A percentile compares a stretch with the other conserved stretches of the same genome.
phyloP scores from a whole-genome alignment of 176 grass and related monocot species.

The Carex parvula region DNA sequence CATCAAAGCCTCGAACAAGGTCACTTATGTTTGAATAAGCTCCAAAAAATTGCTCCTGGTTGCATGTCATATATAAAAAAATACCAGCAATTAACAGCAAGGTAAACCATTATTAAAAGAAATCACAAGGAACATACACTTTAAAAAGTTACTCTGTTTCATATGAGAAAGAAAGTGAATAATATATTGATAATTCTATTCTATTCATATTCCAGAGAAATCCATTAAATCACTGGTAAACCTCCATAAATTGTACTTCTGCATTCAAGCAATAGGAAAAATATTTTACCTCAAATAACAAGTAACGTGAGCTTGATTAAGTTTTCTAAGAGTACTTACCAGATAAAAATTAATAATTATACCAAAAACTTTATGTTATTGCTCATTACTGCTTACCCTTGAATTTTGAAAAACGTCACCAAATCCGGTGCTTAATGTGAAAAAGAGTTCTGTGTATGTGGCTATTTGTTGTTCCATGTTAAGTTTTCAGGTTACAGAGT shows the following conservation, averaged over 20 bases:
- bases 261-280: too few species aligned
- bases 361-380: too few species aligned
- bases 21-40: conserved; percentile 60
- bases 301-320: too few species aligned
- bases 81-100: not conserved
- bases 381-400: too few species aligned
- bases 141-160: not conserved
- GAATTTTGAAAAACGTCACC: too few species aligned
- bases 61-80: not conserved
- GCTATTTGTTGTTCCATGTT: not conserved
- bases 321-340: too few species aligned
- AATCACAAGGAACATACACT: not conserved
- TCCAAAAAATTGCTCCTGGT: conserved; percentile 51
- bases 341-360: too few species aligned
- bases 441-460: not conserved
- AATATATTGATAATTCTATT: not conserved
- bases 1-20: conserved; percentile 64
- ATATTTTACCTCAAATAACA: too few species aligned
- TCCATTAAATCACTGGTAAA: not conserved
- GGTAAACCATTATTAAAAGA: not conserved
- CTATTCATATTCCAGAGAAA: not conserved
- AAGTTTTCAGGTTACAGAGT: not conserved
- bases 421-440: not conserved
- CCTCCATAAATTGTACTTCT: not conserved
- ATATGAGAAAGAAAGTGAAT: not conserved